Evolutionary conservation across 2,329 filamentous ascomycete genomes (phyloP).

Genomic region (Escovopsis sp.): DNA sequence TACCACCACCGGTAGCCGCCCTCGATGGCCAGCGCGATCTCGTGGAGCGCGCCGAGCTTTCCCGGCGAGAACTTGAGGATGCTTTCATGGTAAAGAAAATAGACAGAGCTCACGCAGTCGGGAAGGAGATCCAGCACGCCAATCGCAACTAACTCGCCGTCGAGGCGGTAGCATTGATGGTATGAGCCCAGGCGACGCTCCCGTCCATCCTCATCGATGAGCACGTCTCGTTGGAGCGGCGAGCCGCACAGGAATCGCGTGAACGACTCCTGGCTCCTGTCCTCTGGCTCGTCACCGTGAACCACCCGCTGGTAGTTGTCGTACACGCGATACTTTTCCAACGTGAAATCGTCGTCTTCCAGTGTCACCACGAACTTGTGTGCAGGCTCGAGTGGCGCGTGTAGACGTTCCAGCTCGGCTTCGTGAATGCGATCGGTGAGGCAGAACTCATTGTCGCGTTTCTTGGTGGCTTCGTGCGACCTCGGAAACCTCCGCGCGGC

Average conservation of each 20-base stretch:
- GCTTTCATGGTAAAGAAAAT: constrained; percentile 68
- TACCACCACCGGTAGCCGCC: constrained; percentile 64
- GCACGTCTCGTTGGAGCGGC: constrained; percentile 37
- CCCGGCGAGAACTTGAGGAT: constrained; percentile 55
- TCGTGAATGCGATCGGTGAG: constrained; percentile 54
- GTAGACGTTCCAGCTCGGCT: constrained; percentile 40
- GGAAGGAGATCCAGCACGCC: constrained; percentile 65
- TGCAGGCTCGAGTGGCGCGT: constrained; percentile 45
- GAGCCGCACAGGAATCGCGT: constrained; percentile 59
- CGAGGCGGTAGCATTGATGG: constrained; percentile 68
- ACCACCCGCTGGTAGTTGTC: constrained; percentile 61
- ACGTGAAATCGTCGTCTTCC: constrained; percentile 53
- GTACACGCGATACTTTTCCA: constrained; percentile 61
- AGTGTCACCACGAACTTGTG: constrained; percentile 55
- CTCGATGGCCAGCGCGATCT: constrained; percentile 56
- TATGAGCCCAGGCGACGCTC: constrained; percentile 52
- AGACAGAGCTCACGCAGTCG: constrained; percentile 64
- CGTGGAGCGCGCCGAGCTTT: constrained; percentile 59
- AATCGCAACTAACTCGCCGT: constrained; percentile 60
- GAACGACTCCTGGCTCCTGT: constrained; percentile 49
- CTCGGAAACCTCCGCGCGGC: constrained; percentile 49
- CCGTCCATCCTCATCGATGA: constrained; percentile 30
- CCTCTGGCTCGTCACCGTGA: constrained; percentile 47
- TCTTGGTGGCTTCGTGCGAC: constrained; percentile 48
- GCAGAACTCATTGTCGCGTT: constrained; percentile 51